phyloP scores from a whole-genome alignment of 2,329 filamentous ascomycete genomes.

The Botrytis sinoallii region DNA sequence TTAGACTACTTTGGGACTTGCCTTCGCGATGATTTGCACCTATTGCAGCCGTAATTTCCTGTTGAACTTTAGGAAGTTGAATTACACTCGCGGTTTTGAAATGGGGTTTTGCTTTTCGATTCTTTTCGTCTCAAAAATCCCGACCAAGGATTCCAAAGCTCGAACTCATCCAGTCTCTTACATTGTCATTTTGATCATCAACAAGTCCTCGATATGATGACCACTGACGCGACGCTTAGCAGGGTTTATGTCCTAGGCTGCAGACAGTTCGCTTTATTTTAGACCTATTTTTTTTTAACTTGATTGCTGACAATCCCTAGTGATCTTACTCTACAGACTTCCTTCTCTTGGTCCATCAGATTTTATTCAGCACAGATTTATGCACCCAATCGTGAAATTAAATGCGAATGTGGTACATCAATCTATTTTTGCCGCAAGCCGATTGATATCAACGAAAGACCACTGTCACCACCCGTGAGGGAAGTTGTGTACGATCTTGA shows the following conservation, averaged over 20 bases:
- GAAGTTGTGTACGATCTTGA: background rate
- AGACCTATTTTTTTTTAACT: background rate
- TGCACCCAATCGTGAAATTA: too few species aligned
- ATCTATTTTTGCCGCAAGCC: background rate
- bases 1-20: background rate
- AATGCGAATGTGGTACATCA: background rate
- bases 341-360: background rate
- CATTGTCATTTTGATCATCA: background rate
- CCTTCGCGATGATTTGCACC: background rate
- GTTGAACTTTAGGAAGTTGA: background rate
- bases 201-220: background rate
- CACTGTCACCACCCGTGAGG: background rate
- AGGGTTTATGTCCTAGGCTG: background rate
- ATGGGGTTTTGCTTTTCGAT: background rate
- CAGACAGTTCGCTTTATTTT: background rate
- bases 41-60: background rate
- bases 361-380: background rate
- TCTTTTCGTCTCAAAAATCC: background rate
- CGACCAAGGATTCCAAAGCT: background rate
- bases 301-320: background rate
- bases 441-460: rapidly evolving
- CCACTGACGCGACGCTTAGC: background rate
- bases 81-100: background rate
- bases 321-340: background rate
- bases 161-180: background rate